Percentiles rank a stretch among this genome's conserved stretches.
Conservation (phyloP, 176 grass and related monocot genomes). For the Alopecurus myosuroides region DNA sequence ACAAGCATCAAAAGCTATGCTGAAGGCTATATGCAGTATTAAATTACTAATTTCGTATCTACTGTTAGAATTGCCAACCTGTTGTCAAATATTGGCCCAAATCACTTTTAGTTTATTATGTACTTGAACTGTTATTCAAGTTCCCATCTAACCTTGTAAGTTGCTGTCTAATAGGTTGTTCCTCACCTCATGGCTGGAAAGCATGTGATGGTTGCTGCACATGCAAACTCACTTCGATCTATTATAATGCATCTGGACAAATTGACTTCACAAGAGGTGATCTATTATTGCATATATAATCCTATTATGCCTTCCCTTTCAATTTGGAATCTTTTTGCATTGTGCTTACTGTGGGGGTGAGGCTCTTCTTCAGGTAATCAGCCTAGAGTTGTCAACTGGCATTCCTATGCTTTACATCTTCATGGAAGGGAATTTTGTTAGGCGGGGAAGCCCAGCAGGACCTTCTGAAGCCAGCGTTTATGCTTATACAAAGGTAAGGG, state of each 20-base stretch:
- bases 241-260: conserved; percentile 99
- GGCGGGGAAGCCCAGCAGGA: conserved; percentile 70
- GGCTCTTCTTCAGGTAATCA: conserved; percentile 59
- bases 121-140: not conserved
- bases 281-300: not conserved
- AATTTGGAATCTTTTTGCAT: not conserved
- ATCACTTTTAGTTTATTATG: not conserved
- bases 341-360: not conserved
- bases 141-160: not conserved
- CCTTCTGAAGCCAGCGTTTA: conserved; percentile 92
- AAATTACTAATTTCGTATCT: too few relatives aligned
- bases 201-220: conserved; percentile 92
- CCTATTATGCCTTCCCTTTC: not conserved
- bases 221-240: conserved; percentile 92
- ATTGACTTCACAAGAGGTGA: conserved; percentile 89
- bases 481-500: conserved; percentile 86
- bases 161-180: conserved; percentile 24
- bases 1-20: not conserved
- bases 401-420: conserved; percentile 98
- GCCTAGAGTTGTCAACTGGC: conserved; percentile 86
- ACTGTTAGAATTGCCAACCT: too few relatives aligned
- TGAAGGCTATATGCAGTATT: not conserved
- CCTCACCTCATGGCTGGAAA: conserved; percentile 62
- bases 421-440: conserved; percentile 87
- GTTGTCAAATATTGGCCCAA: not conserved